Conservation (phyloP, 2,329 filamentous ascomycete genomes). For the Colletotrichum horii region DNA sequence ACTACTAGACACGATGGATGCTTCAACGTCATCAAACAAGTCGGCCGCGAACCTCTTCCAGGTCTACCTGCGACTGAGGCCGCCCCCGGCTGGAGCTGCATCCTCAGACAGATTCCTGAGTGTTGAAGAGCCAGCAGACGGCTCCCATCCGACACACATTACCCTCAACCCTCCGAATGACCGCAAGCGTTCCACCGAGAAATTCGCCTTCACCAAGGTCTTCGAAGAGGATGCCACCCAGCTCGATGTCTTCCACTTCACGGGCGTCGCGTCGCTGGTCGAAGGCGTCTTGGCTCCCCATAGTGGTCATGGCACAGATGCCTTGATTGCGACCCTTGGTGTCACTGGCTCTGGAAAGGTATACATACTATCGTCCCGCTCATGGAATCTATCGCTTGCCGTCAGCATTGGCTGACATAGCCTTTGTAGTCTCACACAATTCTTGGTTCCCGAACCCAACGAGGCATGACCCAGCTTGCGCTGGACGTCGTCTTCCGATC, state of each 20-base stretch:
- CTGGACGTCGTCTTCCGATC: conserved; percentile 90
- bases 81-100: conserved; percentile 55
- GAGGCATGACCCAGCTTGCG: conserved; percentile 89
- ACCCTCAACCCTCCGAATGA: conserved; percentile 83
- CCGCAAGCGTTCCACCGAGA: conserved; percentile 86
- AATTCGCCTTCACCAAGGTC: conserved; percentile 91
- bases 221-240: conserved; percentile 89
- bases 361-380: not conserved
- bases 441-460: conserved; percentile 83
- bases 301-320: conserved; percentile 83
- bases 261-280: conserved; percentile 75
- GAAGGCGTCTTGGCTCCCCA: conserved; percentile 79
- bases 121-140: conserved; percentile 66
- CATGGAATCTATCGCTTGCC: not conserved
- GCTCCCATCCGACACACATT: conserved; percentile 67
- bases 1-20: conserved; percentile 8
- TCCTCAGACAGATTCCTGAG: conserved; percentile 74
- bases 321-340: conserved; percentile 86
- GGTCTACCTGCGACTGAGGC: conserved; percentile 85
- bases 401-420: not conserved
- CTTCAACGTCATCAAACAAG: conserved; percentile 13
- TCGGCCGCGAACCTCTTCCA: conserved; percentile 71
- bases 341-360: conserved; percentile 98
- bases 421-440: conserved; percentile 85
- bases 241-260: conserved; percentile 84